A percentile compares a stretch with the other conserved stretches of the same genome.
Conservation (phyloP, 2,329 filamentous ascomycete species). For the Ophiognomonia clavigignenti-juglandacearum region DNA sequence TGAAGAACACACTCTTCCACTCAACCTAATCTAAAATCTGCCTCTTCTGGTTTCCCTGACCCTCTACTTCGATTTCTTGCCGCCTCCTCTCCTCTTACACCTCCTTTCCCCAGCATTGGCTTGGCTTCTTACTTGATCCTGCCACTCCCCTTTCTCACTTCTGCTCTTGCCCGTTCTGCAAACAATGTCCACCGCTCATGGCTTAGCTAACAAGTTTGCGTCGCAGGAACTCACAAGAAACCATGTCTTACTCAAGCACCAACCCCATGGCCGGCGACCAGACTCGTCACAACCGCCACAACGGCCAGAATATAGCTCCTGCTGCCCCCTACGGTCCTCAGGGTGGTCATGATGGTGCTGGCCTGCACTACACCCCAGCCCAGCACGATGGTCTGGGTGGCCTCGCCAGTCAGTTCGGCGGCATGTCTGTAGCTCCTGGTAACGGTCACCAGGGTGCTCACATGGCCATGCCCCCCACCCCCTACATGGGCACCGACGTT, state of each 20-base stretch:
- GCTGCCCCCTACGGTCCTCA: conserved; percentile 20
- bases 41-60: too few relatives aligned
- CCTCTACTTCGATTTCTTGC: too few relatives aligned
- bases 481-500: conserved; percentile 21
- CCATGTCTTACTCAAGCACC: conserved; percentile 22
- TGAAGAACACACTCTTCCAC: too few relatives aligned
- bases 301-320: conserved; percentile 16
- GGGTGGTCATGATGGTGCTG: conserved; percentile 19
- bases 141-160: background rate
- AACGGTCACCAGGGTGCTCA: conserved; percentile 20
- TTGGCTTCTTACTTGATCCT: too few relatives aligned
- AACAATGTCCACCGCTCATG: background rate
- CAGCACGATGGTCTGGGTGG: conserved; percentile 18
- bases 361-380: conserved; percentile 21
- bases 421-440: conserved; percentile 17
- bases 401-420: conserved; percentile 18
- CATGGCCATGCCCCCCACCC: conserved; percentile 16
- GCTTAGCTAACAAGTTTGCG: conserved; percentile 8
- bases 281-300: conserved; percentile 19
- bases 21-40: too few relatives aligned
- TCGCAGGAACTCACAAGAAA: conserved; percentile 8
- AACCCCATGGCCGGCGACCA: conserved; percentile 21
- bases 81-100: too few relatives aligned
- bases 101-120: too few relatives aligned
- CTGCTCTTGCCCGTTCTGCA: background rate